Evolutionary conservation across 1,284 basidiomycete species (phyloP).

Genomic region (Ceratobasidium sp.): DNA sequence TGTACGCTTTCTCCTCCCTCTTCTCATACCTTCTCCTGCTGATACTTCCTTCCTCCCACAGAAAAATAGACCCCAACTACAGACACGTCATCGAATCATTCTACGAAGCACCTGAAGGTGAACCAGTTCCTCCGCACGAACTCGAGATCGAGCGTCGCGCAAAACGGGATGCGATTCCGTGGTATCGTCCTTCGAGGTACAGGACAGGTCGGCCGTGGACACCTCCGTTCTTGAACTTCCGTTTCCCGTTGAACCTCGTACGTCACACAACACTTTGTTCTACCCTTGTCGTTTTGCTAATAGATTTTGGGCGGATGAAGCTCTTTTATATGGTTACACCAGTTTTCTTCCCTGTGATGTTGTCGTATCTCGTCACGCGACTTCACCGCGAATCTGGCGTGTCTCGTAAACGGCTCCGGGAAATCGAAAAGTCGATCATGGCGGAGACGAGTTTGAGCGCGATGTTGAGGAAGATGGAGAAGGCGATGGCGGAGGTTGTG

Average conservation of each 20-base stretch:
- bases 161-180: conserved; percentile 44
- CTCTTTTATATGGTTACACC: conserved; percentile 67
- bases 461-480: conserved; percentile 69
- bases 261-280: conserved; percentile 50
- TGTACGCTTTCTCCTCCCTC: conserved; percentile 60
- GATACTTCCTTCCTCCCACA: conserved; percentile 51
- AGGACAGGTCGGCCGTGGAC: conserved; percentile 57
- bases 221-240: conserved; percentile 70
- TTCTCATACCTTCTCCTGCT: neutral
- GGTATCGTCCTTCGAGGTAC: conserved; percentile 34
- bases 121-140: conserved; percentile 20
- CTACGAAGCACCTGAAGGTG: conserved; percentile 40
- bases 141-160: conserved; percentile 40
- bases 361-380: conserved; percentile 63
- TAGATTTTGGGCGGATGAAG: conserved; percentile 54
- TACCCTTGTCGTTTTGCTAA: neutral
- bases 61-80: conserved; percentile 68
- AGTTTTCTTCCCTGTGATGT: conserved; percentile 68
- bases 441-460: conserved; percentile 62
- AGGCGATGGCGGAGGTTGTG: conserved; percentile 61
- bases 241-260: conserved; percentile 80
- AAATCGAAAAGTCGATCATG: conserved; percentile 63
- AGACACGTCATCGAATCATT: conserved; percentile 66
- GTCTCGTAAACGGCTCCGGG: conserved; percentile 68
- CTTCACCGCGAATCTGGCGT: conserved; percentile 64